Conservation (phyloP, 768 basidiomycete genomes). For the Gyrodon lividus region DNA sequence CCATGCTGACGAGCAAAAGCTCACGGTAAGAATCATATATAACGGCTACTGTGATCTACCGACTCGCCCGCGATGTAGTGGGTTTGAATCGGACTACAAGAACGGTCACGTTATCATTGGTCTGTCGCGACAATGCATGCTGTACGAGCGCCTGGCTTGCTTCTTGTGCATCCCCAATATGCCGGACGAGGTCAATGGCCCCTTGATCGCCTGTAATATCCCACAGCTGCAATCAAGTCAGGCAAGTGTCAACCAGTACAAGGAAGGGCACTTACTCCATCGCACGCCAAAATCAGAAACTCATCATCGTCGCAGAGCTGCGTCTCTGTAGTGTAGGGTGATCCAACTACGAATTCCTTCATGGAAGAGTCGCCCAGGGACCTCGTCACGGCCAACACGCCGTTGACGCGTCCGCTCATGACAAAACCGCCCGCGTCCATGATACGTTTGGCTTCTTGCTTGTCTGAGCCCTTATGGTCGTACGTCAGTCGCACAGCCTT, state of each 20-base stretch:
- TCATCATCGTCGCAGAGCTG: constrained; percentile 89
- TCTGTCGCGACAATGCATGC: constrained; percentile 84
- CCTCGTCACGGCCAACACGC: constrained; percentile 93
- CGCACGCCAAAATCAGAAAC: constrained; percentile 93
- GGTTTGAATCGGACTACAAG: constrained; percentile 81
- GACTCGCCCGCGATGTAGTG: constrained; percentile 8
- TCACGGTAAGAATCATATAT: no score
- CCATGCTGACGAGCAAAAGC: no score
- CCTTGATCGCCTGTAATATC: constrained; percentile 91
- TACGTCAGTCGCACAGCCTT: constrained; percentile 93
- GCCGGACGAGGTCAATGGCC: constrained; percentile 82
- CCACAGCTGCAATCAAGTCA: constrained; percentile 69
- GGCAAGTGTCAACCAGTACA: neutral
- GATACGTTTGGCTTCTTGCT: constrained; percentile 96
- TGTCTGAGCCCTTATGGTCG: constrained; percentile 97
- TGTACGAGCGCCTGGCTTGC: constrained; percentile 78
- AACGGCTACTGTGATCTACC: constrained; percentile 4
- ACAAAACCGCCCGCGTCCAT: constrained; percentile 98
- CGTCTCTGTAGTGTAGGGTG: constrained; percentile 98
- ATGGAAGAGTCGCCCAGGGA: constrained; percentile 96
- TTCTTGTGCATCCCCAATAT: constrained; percentile 72
- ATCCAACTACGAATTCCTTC: constrained; percentile 99
- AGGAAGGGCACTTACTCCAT: constrained; percentile 68
- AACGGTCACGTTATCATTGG: constrained; percentile 93
- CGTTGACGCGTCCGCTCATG: constrained; percentile 97